Evolutionary conservation across 352 stramenopile genomes (phyloP).

Genomic region (Pythium diclinum): DNA sequence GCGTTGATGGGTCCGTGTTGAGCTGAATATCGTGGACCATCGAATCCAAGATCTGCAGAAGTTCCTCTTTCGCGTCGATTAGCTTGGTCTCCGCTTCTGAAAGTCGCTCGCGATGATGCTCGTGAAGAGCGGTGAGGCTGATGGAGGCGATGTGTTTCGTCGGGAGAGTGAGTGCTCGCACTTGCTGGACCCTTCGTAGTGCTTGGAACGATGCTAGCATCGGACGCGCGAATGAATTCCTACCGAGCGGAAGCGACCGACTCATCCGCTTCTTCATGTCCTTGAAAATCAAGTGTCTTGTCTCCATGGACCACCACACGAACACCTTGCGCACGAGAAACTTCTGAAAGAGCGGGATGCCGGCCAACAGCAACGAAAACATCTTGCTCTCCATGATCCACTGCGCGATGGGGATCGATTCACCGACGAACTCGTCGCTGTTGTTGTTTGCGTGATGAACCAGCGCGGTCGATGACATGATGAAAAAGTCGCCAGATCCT

Average conservation of each 20-base stretch:
- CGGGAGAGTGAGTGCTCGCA: constrained; percentile 42
- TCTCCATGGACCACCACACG: constrained; percentile 39
- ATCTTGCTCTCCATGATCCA: constrained; percentile 77
- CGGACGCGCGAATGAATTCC: constrained; percentile 36
- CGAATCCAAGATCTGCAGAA: constrained; percentile 43
- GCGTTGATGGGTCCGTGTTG: constrained; percentile 38
- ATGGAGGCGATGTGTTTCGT: constrained; percentile 29
- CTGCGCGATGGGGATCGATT: constrained; percentile 59
- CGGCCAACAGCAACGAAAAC: constrained; percentile 64
- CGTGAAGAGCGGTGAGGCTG: constrained; percentile 36
- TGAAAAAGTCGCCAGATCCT: constrained; percentile 55
- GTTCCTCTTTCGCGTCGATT: constrained; percentile 62
- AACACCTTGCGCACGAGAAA: constrained; percentile 63
- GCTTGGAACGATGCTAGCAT: constrained; percentile 38
- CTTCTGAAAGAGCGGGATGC: constrained; percentile 74
- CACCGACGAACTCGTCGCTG: constrained; percentile 35
- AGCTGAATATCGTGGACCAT: constrained; percentile 51
- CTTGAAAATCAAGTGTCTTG: constrained; percentile 38
- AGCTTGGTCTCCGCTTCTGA: constrained; percentile 47
- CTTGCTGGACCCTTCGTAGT: constrained; percentile 40
- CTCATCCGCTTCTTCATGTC: constrained; percentile 37
- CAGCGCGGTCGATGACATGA: constrained; percentile 57
- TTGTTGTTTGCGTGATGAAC: constrained; percentile 53
- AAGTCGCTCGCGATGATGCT: constrained; percentile 46
- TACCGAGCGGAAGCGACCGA: constrained; percentile 36